Percentiles rank a stretch among this genome's conserved stretches.
phyloP scores from a whole-genome alignment of 192 early-diverging fungal species.

The Geranomyces variabilis region DNA sequence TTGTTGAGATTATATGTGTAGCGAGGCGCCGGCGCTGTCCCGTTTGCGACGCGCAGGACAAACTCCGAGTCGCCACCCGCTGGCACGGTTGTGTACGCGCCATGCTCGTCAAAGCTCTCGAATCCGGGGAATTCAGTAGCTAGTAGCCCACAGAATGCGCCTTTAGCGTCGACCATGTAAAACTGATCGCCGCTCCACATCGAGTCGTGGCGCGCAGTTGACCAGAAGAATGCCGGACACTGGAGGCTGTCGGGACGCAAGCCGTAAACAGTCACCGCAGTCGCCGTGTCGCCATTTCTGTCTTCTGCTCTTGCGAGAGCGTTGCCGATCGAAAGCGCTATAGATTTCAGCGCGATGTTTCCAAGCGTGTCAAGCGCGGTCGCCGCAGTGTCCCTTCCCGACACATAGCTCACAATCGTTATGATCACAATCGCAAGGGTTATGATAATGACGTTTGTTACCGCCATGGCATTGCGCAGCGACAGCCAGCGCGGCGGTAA shows the following conservation, averaged over 20 bases:
- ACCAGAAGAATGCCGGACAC: constrained; percentile 27
- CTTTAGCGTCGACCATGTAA: constrained; percentile 31
- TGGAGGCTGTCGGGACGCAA: constrained; percentile 9
- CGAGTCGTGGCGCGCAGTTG: not conserved
- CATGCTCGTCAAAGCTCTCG: constrained; percentile 6
- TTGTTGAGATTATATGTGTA: constrained; percentile 20
- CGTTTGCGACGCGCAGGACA: constrained; percentile 17
- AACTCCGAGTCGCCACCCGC: not conserved
- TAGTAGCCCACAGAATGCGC: constrained; percentile 27
- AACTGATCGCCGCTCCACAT: constrained; percentile 30
- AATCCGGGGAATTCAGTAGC: not conserved
- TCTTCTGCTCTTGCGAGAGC: constrained; percentile 26
- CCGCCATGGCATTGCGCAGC: constrained; percentile 37
- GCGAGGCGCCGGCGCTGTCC: constrained; percentile 25
- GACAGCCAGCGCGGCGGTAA: constrained; percentile 34
- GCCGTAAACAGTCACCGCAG: not conserved
- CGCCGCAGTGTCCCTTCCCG: constrained; percentile 23
- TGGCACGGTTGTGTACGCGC: not conserved
- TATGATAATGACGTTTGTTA: constrained; percentile 34
- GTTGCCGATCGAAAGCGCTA: constrained; percentile 15
- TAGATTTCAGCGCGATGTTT: constrained; percentile 15
- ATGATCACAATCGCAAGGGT: constrained; percentile 31
- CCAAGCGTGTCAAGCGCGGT: constrained; percentile 13
- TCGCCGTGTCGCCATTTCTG: constrained; percentile 3
- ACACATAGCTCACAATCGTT: constrained; percentile 28